phyloP scores from a whole-genome alignment of 148 eudicot genomes.

The Nyssa sinensis region DNA sequence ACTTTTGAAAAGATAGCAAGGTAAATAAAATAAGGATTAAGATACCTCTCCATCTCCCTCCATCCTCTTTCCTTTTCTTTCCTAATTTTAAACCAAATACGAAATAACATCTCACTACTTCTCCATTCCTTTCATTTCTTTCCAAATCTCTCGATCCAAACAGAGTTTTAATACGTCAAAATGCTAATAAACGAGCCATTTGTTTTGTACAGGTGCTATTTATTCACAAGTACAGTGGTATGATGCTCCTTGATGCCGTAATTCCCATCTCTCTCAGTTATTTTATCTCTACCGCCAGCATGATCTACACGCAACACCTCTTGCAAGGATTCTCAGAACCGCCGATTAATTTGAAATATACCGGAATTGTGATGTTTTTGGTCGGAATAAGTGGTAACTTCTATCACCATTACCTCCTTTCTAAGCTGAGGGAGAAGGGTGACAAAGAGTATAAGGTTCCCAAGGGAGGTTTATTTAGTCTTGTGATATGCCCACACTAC shows the following conservation, averaged over 20 bases:
- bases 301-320: constrained; percentile 22
- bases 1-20: too few species aligned
- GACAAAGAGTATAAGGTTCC: constrained; percentile 52
- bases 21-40: too few species aligned
- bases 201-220: constrained; percentile 18
- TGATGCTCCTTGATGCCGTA: constrained; percentile 5
- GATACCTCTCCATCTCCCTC: too few species aligned
- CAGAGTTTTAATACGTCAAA: not conserved
- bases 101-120: too few species aligned
- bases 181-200: not conserved
- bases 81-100: too few species aligned
- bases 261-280: constrained; percentile 5
- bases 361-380: constrained; percentile 6
- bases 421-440: constrained; percentile 13
- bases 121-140: too few species aligned
- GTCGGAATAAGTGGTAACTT: constrained; percentile 22
- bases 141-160: too few species aligned
- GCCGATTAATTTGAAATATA: constrained; percentile 6
- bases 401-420: constrained; percentile 24
- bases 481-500: constrained; percentile 65
- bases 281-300: not conserved
- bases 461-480: constrained; percentile 50
- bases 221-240: constrained; percentile 28
- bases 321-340: constrained; percentile 17
- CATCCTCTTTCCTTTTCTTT: too few species aligned